These are phyloP conservation scores for Ustanciosporium gigantosporum DNA, from an alignment of 1,284 basidiomycete species.

Conservation along the genomic window DNA sequence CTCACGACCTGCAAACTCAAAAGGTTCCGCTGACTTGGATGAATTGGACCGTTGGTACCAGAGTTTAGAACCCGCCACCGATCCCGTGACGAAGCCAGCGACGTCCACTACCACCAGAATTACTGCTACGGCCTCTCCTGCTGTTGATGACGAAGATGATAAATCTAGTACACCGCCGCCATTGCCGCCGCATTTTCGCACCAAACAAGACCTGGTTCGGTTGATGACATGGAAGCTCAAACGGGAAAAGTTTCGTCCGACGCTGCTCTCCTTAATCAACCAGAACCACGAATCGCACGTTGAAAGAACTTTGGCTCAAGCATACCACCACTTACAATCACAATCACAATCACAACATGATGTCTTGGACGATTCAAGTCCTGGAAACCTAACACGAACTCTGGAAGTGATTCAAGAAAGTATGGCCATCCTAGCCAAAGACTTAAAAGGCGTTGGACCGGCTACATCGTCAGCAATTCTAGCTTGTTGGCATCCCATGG, in stretches of 20 bases:
- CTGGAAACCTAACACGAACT: no score
- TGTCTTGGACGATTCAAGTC: no score
- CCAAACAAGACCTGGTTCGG: slow-evolving; percentile 6
- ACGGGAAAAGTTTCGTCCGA: slow-evolving; percentile 18
- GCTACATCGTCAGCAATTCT: slow-evolving; percentile 23
- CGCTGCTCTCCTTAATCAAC: slow-evolving; percentile 5
- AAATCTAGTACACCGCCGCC: no score
- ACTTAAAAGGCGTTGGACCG: slow-evolving; percentile 23
- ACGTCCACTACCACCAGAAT: no score
- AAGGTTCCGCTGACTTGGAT: background rate
- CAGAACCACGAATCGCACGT: slow-evolving; percentile 8
- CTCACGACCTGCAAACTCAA: background rate
- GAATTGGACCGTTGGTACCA: background rate
- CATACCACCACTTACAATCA: background rate
- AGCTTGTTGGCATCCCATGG: slow-evolving; percentile 3
- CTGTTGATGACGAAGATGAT: no score
- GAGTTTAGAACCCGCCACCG: no score
- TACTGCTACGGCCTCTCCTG: no score
- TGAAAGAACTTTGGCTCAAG: background rate
- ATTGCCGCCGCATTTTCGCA: no score
- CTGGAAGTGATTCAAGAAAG: background rate
- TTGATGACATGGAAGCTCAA: slow-evolving; percentile 31
- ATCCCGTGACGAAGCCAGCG: no score
- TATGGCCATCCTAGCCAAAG: slow-evolving; percentile 13
- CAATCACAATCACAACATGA: background rate